A percentile compares a stretch with the other conserved stretches of the same genome.
Conservation (phyloP, 495 filamentous ascomycete species). For the Hyaloscypha bicolor region DNA sequence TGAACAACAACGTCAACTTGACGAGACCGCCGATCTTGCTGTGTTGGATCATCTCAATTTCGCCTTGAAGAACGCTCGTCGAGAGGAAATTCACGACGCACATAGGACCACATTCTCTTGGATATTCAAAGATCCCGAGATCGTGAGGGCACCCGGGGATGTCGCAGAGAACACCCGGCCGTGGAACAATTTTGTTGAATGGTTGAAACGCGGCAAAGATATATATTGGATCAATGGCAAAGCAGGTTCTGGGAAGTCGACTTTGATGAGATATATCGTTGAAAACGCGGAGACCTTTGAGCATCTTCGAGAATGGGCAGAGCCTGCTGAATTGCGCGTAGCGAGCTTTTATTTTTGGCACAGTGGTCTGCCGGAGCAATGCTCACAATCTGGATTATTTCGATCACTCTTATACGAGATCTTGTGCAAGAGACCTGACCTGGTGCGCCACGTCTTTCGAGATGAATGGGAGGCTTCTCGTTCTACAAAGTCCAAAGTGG, state of each 20-base stretch:
- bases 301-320: constrained; percentile 30
- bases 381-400: constrained; percentile 43
- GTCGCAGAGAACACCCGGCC: not conserved
- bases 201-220: constrained; percentile 13
- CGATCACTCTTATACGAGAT: constrained; percentile 40
- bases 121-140: constrained; percentile 21
- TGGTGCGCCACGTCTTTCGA: not conserved
- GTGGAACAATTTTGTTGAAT: constrained; percentile 25
- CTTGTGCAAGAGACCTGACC: not conserved
- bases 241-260: constrained; percentile 43
- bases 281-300: constrained; percentile 23
- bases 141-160: not conserved
- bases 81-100: constrained; percentile 31
- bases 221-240: constrained; percentile 42
- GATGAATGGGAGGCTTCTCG: not conserved
- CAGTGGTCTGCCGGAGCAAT: constrained; percentile 41
- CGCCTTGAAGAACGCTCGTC: constrained; percentile 28
- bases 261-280: constrained; percentile 40
- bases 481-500: not conserved
- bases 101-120: constrained; percentile 32
- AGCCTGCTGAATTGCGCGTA: constrained; percentile 2
- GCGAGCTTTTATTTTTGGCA: constrained; percentile 46
- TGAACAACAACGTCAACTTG: not conserved
- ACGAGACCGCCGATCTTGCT: not conserved
- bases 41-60: constrained; percentile 15